Percentiles rank a stretch among this genome's conserved stretches.
Conservation (phyloP, 805 yeast species). For the Cephaloascus albidus region DNA sequence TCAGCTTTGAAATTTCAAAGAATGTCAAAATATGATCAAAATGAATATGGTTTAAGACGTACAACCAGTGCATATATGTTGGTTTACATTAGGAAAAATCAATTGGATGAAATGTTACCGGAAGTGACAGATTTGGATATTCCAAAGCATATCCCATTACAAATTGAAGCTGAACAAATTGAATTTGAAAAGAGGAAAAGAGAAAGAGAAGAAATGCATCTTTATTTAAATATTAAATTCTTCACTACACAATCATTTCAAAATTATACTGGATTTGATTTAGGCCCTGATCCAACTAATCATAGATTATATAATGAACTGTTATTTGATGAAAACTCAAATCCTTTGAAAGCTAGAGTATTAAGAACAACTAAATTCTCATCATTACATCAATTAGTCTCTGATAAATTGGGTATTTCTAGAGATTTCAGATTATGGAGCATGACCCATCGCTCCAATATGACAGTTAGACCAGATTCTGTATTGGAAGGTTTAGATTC, state of each 20-base stretch:
- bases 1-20: slow-evolving; percentile 36
- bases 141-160: slow-evolving; percentile 62
- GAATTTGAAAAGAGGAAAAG: slow-evolving; percentile 45
- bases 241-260: slow-evolving; percentile 45
- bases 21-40: slow-evolving; percentile 51
- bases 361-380: slow-evolving; percentile 46
- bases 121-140: slow-evolving; percentile 43
- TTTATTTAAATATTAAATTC: slow-evolving; percentile 49
- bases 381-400: slow-evolving; percentile 41
- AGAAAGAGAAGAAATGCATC: slow-evolving; percentile 65
- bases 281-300: slow-evolving; percentile 51
- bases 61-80: slow-evolving; percentile 97
- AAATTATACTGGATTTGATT: slow-evolving; percentile 64
- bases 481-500: slow-evolving; percentile 15
- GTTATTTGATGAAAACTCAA: slow-evolving; percentile 34
- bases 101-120: slow-evolving; percentile 47
- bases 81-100: slow-evolving; percentile 72
- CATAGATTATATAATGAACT: slow-evolving; percentile 37
- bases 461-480: slow-evolving; percentile 54
- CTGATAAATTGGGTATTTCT: slow-evolving; percentile 28
- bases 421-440: slow-evolving; percentile 49
- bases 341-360: slow-evolving; percentile 41
- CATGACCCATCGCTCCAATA: slow-evolving; percentile 59
- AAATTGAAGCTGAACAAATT: slow-evolving; percentile 53
- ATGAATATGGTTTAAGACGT: slow-evolving; percentile 57